Conservation (phyloP, 495 filamentous ascomycete genomes). For the Platismatia glauca region DNA sequence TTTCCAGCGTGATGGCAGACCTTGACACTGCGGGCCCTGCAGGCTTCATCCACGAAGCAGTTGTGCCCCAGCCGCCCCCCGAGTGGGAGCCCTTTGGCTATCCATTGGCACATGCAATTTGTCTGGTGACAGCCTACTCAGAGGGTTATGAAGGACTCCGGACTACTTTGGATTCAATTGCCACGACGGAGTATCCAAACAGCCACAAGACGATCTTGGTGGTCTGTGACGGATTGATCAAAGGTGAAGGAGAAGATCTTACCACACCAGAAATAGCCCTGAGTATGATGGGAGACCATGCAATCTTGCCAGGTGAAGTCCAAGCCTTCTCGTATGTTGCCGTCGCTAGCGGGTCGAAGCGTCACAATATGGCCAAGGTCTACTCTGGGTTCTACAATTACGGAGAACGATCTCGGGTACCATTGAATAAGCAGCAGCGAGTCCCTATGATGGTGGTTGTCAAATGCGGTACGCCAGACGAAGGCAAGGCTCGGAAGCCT, state of each 20-base stretch:
- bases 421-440: slow-evolving; percentile 82
- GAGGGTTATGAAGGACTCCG: slow-evolving; percentile 89
- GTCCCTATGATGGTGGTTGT: slow-evolving; percentile 99
- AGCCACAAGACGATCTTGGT: slow-evolving; percentile 95
- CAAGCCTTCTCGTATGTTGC: slow-evolving; percentile 91
- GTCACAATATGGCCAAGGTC: slow-evolving; percentile 99
- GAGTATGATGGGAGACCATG: slow-evolving; percentile 89
- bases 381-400: slow-evolving; percentile 98
- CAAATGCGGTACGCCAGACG: slow-evolving; percentile 89
- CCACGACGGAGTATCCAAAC: slow-evolving; percentile 97
- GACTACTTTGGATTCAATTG: slow-evolving; percentile 91
- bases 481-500: slow-evolving; percentile 70
- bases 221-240: slow-evolving; percentile 96
- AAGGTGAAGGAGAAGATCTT: slow-evolving; percentile 80
- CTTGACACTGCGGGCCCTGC: slow-evolving; percentile 68
- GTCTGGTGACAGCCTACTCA: slow-evolving; percentile 94
- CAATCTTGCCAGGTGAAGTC: slow-evolving; percentile 68
- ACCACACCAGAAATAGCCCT: slow-evolving; percentile 87
- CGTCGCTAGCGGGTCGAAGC: slow-evolving; percentile 89
- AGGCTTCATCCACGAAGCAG: slow-evolving; percentile 89
- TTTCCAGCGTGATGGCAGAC: slow-evolving; percentile 50
- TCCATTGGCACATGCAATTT: slow-evolving; percentile 86
- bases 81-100: slow-evolving; percentile 97
- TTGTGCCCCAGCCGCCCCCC: slow-evolving; percentile 93
- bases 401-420: slow-evolving; percentile 67